phyloP scores from a whole-genome alignment of 2,329 filamentous ascomycete species.

The Diaporthe australafricana region DNA sequence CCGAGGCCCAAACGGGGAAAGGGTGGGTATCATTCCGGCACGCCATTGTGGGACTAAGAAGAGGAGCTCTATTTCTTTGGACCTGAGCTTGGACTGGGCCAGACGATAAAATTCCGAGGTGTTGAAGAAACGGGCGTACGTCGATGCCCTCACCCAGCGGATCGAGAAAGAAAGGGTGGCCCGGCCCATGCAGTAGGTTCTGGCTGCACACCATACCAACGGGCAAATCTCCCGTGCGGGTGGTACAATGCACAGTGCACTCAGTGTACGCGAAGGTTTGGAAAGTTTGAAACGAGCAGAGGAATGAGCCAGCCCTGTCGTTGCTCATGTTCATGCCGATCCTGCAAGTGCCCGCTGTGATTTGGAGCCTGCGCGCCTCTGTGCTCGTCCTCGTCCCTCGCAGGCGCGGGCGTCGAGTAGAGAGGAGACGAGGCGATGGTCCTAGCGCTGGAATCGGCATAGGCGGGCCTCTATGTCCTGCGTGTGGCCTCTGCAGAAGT shows the following conservation, averaged over 20 bases:
- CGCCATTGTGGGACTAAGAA: slow-evolving; percentile 18
- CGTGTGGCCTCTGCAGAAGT: slow-evolving; percentile 8
- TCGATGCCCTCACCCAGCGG: not conserved
- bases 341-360: slow-evolving; percentile 20
- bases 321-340: slow-evolving; percentile 27
- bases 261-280: not conserved
- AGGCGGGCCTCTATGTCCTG: slow-evolving; percentile 2
- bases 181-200: not conserved
- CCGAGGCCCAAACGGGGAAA: slow-evolving; percentile 26
- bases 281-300: slow-evolving; percentile 25
- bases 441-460: slow-evolving; percentile 4
- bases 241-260: slow-evolving; percentile 6
- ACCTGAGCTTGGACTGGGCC: not conserved
- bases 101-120: not conserved
- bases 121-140: not conserved
- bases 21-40: slow-evolving; percentile 16
- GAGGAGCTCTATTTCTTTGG: slow-evolving; percentile 9
- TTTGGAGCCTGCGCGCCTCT: slow-evolving; percentile 9
- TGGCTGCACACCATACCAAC: not conserved
- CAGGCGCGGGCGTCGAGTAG: not conserved
- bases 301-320: slow-evolving; percentile 10
- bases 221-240: slow-evolving; percentile 3
- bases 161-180: not conserved
- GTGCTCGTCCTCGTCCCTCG: not conserved
- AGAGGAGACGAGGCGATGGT: not conserved